Evolutionary conservation across 106 monocot species (phyloP), one percentile per base, ranked within the genome.

Genomic region (Ottelia alismoides): DNA sequence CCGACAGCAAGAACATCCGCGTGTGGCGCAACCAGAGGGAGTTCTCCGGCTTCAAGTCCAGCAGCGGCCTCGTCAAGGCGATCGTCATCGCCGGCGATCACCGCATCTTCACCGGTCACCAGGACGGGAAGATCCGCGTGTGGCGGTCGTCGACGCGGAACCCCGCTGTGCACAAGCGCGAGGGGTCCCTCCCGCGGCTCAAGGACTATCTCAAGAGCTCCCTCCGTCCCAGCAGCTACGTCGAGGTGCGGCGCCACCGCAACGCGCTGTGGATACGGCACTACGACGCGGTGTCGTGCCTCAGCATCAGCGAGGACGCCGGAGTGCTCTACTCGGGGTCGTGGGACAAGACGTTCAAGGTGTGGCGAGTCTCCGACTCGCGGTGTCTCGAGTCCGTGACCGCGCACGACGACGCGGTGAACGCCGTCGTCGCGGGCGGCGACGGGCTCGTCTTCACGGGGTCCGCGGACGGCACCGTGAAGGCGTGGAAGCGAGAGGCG

Each of bases 341-440:
- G 0, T 86, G 86, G 86, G 86, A 86, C 47, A 74, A 59, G 53
- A 81, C 86, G 2, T 58, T 86, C 25, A 87, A 87, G 49, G 81
- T 78, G 4, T 81, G 81, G 87, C 64, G 81, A 3, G 3, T 78
- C 0, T 58, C 81, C 50, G 87, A 81, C 51, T 87, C 75, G 20
- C 68, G 53, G 58, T 81, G 87, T 62, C 25, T 81, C 6, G 87
- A 90, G 61, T 90, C 90, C 24, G 72, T 90, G 25, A 28, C 28
- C 0, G 90, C 90, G 21, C 90, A 90, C 58, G 80, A 84, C 49
- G 90, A 90, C 55, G 90, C 90, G 4, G 67, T 90, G 23, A 90
- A 90, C 67, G 52, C 90, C 18, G 71, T 90, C 21, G 75, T 74
- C 23, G 53, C 57, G 0, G 90, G 73, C 0, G 60, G 56, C 51